Evolutionary conservation across 106 monocot species (phyloP).

Genomic region (Chionographis japonica): DNA sequence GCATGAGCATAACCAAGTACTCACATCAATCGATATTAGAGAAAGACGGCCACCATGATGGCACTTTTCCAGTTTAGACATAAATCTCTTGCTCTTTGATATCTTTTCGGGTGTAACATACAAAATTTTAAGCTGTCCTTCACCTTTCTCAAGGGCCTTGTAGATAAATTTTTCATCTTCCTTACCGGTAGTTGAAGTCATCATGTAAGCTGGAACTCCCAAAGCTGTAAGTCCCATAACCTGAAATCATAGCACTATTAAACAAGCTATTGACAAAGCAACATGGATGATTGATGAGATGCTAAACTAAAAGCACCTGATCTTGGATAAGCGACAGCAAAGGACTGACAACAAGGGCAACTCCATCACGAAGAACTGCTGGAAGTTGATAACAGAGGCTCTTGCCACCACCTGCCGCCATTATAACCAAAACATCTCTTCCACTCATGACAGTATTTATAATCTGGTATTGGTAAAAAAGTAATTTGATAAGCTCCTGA

Average conservation of each 20-base stretch:
- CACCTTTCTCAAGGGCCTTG: slow-evolving; percentile 89
- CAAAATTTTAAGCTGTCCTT: slow-evolving; percentile 76
- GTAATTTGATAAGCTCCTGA: slow-evolving; percentile 3
- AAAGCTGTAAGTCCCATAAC: slow-evolving; percentile 92
- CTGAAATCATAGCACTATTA: slow-evolving; percentile 29
- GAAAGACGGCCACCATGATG: slow-evolving; percentile 86
- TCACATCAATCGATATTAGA: slow-evolving; percentile 94
- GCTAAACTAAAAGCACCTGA: slow-evolving; percentile 46
- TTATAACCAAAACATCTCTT: slow-evolving; percentile 97
- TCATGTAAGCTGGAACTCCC: slow-evolving; percentile 82
- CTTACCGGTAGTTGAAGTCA: slow-evolving; percentile 86
- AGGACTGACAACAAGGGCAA: slow-evolving; percentile 93
- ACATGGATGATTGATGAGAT: not conserved
- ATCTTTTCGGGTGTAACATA: slow-evolving; percentile 99
- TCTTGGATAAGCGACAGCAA: slow-evolving; percentile 97
- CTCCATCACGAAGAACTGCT: slow-evolving; percentile 75
- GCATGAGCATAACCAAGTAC: slow-evolving; percentile 7
- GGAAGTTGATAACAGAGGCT: slow-evolving; percentile 99
- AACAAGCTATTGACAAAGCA: not conserved
- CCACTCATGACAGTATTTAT: slow-evolving; percentile 97
- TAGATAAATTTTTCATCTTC: slow-evolving; percentile 87
- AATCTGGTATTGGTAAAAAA: slow-evolving; percentile 48
- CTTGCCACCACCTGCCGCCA: slow-evolving; percentile 99
- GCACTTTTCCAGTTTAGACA: slow-evolving; percentile 99
- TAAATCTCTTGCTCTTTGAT: slow-evolving; percentile 98